Conservation (phyloP, 495 filamentous ascomycete species). For the Daldinia childiae region DNA sequence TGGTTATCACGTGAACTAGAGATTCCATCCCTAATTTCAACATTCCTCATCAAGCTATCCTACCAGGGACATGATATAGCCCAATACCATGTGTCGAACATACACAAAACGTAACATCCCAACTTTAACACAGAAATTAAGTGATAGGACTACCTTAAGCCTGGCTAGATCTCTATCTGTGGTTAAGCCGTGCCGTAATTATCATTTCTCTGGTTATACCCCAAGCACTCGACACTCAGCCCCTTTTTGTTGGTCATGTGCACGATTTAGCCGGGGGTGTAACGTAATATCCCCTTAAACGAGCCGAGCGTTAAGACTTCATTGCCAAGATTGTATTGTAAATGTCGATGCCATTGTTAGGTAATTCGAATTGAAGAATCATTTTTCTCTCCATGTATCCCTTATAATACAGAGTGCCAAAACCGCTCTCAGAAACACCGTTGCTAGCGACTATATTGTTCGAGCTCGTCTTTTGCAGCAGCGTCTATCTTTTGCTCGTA, state of each 20-base stretch:
- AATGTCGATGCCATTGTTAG: conserved; percentile 1
- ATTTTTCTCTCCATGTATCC: conserved; percentile 11
- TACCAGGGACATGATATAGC: background rate
- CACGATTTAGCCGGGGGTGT: conserved; percentile 27
- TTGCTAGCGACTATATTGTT: conserved; percentile 18
- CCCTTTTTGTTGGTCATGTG: background rate
- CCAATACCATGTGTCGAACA: background rate
- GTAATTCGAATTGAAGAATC: conserved; percentile 26
- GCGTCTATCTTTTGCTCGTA: conserved; percentile 25
- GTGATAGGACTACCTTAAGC: background rate
- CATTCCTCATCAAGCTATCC: background rate
- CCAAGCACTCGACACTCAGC: background rate
- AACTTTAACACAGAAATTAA: background rate
- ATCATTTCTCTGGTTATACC: background rate
- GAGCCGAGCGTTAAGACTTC: background rate
- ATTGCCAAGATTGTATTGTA: conserved; percentile 1
- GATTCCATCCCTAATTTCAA: too few species aligned
- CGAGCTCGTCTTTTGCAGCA: conserved; percentile 8
- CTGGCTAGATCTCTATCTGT: background rate
- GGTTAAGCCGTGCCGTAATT: background rate
- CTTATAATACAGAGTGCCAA: conserved; percentile 25
- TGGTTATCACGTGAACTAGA: too few species aligned
- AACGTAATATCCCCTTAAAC: conserved; percentile 24
- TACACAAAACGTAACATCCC: background rate
- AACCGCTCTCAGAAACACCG: conserved; percentile 21